Evolutionary conservation across 202 grass and related monocot species (phyloP).

Genomic region (Panicum hallii): DNA sequence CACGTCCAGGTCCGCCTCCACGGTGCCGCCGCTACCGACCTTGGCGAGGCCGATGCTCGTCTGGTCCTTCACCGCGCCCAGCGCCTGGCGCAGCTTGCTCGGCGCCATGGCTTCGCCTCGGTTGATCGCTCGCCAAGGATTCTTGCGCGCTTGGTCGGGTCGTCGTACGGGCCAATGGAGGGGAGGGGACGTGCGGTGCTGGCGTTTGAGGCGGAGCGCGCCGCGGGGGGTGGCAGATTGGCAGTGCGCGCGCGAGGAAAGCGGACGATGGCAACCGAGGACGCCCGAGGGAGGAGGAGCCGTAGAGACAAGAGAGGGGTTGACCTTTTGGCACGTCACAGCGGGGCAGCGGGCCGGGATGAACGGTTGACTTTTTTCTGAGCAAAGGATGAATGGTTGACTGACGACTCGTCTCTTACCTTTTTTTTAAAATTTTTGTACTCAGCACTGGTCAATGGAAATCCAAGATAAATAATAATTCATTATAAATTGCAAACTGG

Average conservation of each 20-base stretch:
- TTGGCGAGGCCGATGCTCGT: slow-evolving; percentile 91
- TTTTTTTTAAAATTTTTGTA: too few species aligned
- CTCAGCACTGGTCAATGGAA: background rate
- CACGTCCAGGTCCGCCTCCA: slow-evolving; percentile 77
- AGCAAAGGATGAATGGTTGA: background rate
- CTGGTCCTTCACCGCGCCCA: slow-evolving; percentile 91
- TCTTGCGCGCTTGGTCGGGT: background rate
- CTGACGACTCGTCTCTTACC: too few species aligned
- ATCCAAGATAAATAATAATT: background rate
- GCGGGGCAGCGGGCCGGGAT: background rate
- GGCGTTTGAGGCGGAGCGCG: slow-evolving; percentile 22
- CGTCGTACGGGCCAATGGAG: slow-evolving; percentile 3
- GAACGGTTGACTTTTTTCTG: too few species aligned
- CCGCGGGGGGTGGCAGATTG: slow-evolving; percentile 13
- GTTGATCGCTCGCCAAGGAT: background rate
- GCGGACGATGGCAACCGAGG: slow-evolving; percentile 36
- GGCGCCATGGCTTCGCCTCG: slow-evolving; percentile 56
- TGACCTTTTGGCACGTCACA: background rate
- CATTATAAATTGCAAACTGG: background rate
- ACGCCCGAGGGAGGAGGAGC: slow-evolving; percentile 41
- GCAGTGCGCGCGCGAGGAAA: slow-evolving; percentile 38
- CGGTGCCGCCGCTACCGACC: slow-evolving; percentile 54
- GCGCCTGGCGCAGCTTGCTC: slow-evolving; percentile 78
- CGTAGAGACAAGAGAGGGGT: slow-evolving; percentile 5
- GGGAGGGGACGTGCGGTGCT: background rate